Evolutionary conservation across 768 basidiomycete species (phyloP), one percentile per base, ranked within the genome.

Genomic region (Cantharellus cinnabarinus): DNA sequence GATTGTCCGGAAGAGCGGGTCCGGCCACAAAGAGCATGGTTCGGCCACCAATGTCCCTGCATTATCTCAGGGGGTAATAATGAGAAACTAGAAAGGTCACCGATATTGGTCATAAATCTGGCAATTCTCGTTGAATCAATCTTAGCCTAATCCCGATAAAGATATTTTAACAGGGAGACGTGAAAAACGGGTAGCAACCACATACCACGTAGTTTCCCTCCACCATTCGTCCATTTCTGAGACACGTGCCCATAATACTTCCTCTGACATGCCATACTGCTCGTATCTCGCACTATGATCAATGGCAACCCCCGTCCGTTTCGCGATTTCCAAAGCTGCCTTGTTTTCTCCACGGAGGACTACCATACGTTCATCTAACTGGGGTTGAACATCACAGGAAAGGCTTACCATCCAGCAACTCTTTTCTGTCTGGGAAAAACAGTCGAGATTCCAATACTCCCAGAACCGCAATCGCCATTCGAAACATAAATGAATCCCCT

Each of bases 401-500:
- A 59, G 52, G 62, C 78, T 65, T 66, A 86, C 85, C 72, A 51
- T 86, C 84, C 48, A 91, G 67, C 29, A 93, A 74, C 65, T 89
- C 88, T 58, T 74, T 77, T 59, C 78, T 74, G 60, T 91, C 87
- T 0, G 90, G 90, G 68, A 90, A 93, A 71, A 93, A 93, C 38
- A 94, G 70, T 2, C 90, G 78, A 3, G 86, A 77, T 68, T 94
- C 89, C 3, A 93, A 73, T 5, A 89, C 80, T 1, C 82, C 84
- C 3, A 94, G 74, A 7, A 93, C 78, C 0, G 79, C 88, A n/a
- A 94, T 76, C 0, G 86, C 79, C 5, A 81, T 82, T 35, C 89
- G 85, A 68, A 86, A 93, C 37, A 90, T 70, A 70, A 94, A 93
- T 0, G 90, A 78, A 66, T 94, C 90, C 4, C 90, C 90, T 68